These are phyloP conservation scores for Nigrospora sphaerica DNA, from an alignment of 2,329 filamentous ascomycete genomes.

Conservation along the genomic window DNA sequence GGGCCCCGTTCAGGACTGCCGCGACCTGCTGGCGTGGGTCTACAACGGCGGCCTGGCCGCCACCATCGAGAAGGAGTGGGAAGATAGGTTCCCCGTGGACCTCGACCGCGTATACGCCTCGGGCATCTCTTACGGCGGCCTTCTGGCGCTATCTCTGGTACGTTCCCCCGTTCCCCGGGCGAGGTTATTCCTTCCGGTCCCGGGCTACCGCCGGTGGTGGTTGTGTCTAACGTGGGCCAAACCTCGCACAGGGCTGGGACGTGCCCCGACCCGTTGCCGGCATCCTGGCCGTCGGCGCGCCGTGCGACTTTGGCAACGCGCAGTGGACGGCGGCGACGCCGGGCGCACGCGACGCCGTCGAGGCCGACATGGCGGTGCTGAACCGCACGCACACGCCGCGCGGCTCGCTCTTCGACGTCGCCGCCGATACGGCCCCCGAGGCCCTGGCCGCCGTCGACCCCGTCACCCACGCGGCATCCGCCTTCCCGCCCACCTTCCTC, in stretches of 20 bases:
- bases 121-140: slow-evolving; percentile 27
- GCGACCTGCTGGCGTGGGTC: slow-evolving; percentile 25
- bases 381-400: slow-evolving; percentile 27
- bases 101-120: slow-evolving; percentile 22
- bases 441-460: slow-evolving; percentile 24
- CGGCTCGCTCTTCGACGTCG: slow-evolving; percentile 26
- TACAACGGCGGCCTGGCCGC: slow-evolving; percentile 18
- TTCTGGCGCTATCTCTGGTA: slow-evolving; percentile 26
- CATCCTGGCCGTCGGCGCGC: slow-evolving; percentile 32
- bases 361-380: slow-evolving; percentile 16
- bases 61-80: slow-evolving; percentile 6
- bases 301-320: slow-evolving; percentile 26
- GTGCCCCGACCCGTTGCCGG: slow-evolving; percentile 24
- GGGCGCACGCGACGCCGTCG: slow-evolving; percentile 1
- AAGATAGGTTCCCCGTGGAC: slow-evolving; percentile 12
- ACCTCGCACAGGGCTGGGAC: slow-evolving; percentile 24
- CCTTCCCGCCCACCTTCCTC: slow-evolving; percentile 31
- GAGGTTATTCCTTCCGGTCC: neutral
- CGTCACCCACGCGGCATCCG: slow-evolving; percentile 16
- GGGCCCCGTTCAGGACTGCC: slow-evolving; percentile 5
- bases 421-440: slow-evolving; percentile 11
- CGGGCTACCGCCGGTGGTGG: no score
- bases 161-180: slow-evolving; percentile 2
- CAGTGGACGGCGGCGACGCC: slow-evolving; percentile 27
- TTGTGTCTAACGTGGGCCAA: neutral